Evolutionary conservation across 2,329 filamentous ascomycete genomes (phyloP).

Genomic region (Tolypocladium paradoxum): DNA sequence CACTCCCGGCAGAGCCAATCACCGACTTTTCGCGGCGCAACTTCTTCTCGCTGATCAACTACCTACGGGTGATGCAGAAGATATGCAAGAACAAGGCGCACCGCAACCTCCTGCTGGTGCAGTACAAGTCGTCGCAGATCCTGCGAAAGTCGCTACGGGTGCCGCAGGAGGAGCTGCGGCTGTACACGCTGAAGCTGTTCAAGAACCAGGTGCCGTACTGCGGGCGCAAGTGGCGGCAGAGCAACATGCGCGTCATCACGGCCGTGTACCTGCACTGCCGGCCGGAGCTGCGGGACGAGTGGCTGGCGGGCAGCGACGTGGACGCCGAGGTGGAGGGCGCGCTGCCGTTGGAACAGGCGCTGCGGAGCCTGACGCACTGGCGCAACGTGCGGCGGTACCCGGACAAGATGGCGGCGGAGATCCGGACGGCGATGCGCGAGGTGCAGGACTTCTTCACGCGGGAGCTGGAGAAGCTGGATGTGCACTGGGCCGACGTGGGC

Average conservation of each 20-base stretch:
- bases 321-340: conserved; percentile 92
- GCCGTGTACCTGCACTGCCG: conserved; percentile 90
- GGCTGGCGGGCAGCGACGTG: conserved; percentile 82
- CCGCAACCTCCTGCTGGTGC: conserved; percentile 83
- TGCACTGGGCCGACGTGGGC: conserved; percentile 33
- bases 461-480: conserved; percentile 63
- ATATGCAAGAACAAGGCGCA: conserved; percentile 94
- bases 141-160: conserved; percentile 86
- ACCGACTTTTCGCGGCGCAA: conserved; percentile 88
- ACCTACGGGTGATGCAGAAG: conserved; percentile 93
- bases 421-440: conserved; percentile 50
- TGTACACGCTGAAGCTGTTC: conserved; percentile 96
- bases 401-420: conserved; percentile 57
- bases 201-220: conserved; percentile 98
- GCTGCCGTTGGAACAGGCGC: conserved; percentile 80
- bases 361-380: conserved; percentile 87
- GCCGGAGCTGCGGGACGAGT: conserved; percentile 88
- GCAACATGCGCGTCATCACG: conserved; percentile 97
- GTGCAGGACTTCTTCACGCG: conserved; percentile 72
- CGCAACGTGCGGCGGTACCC: conserved; percentile 78
- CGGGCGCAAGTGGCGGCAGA: conserved; percentile 93
- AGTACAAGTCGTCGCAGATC: conserved; percentile 90
- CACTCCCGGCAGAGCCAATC: conserved; percentile 64
- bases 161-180: conserved; percentile 73
- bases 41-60: conserved; percentile 92